Evolutionary conservation across 345 rosid genomes (phyloP).

Genomic region (Salix brachista): DNA sequence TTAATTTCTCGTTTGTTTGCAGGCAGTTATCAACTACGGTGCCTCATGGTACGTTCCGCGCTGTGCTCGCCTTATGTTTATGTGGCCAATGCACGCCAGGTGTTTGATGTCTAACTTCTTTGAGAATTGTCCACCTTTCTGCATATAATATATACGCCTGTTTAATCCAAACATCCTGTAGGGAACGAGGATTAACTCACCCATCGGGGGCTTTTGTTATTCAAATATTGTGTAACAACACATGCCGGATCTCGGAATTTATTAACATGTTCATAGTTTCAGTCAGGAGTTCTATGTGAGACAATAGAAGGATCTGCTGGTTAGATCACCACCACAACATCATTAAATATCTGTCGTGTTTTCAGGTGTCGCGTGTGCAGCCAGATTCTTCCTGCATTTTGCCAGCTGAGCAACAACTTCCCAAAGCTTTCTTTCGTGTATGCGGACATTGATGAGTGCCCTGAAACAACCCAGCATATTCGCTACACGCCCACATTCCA

Average conservation of each 20-base stretch:
- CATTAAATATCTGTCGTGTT: neutral
- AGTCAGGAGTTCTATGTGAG: no score
- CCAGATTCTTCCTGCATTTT: conserved; percentile 74
- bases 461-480: conserved; percentile 72
- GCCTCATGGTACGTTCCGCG: conserved; percentile 45
- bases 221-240: no score
- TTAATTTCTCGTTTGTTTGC: conserved; percentile 3
- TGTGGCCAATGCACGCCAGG: conserved; percentile 18
- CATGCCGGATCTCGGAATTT: no score
- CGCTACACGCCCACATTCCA: conserved; percentile 92
- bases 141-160: no score
- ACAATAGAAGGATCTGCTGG: no score
- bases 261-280: no score
- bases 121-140: neutral
- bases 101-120: conserved; percentile 46
- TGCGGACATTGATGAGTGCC: conserved; percentile 92
- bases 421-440: conserved; percentile 62
- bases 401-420: conserved; percentile 62
- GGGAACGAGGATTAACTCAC: neutral
- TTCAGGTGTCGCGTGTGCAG: conserved; percentile 85
- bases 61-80: neutral
- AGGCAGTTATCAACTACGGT: conserved; percentile 63
- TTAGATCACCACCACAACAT: no score
- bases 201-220: no score
- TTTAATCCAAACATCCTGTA: no score